Evolutionary conservation across 2,329 filamentous ascomycete genomes (phyloP).

Genomic region (Fusarium piperis): DNA sequence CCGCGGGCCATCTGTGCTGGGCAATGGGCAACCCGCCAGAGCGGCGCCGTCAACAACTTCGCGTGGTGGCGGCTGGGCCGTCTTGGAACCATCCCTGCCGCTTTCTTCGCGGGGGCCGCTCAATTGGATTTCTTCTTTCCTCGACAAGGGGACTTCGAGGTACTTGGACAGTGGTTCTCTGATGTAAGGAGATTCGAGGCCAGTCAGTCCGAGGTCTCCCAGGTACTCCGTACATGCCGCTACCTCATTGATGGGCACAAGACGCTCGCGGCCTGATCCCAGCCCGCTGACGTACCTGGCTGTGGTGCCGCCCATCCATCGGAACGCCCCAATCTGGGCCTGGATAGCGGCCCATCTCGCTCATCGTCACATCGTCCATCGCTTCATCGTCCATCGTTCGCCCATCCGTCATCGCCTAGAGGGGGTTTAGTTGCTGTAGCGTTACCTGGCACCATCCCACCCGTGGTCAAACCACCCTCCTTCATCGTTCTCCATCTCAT

Average conservation of each 20-base stretch:
- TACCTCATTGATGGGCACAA: conserved; percentile 10
- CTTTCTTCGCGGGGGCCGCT: conserved; percentile 12
- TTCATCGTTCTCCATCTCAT: conserved; percentile 11
- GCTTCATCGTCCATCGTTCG: conserved; percentile 15
- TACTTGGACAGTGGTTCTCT: conserved; percentile 13
- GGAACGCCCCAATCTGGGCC: conserved; percentile 34
- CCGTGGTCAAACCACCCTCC: background rate
- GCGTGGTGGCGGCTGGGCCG: conserved; percentile 39
- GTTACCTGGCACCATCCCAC: conserved; percentile 1
- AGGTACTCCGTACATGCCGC: conserved; percentile 9
- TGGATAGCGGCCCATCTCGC: conserved; percentile 32
- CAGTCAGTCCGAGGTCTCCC: background rate
- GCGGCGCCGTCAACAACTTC: conserved; percentile 38
- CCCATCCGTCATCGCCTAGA: conserved; percentile 10
- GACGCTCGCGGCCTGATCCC: conserved; percentile 25
- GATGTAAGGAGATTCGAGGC: conserved; percentile 9
- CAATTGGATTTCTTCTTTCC: conserved; percentile 18
- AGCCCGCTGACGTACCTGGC: conserved; percentile 41
- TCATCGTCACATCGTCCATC: conserved; percentile 26
- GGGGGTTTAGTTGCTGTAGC: background rate
- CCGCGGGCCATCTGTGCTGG: conserved; percentile 37
- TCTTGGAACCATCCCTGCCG: conserved; percentile 25
- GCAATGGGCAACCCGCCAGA: conserved; percentile 35
- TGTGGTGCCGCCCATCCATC: conserved; percentile 38
- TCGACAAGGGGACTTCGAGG: background rate